phyloP scores from a whole-genome alignment of 768 basidiomycete species.

The Asterophora lycoperdoides region DNA sequence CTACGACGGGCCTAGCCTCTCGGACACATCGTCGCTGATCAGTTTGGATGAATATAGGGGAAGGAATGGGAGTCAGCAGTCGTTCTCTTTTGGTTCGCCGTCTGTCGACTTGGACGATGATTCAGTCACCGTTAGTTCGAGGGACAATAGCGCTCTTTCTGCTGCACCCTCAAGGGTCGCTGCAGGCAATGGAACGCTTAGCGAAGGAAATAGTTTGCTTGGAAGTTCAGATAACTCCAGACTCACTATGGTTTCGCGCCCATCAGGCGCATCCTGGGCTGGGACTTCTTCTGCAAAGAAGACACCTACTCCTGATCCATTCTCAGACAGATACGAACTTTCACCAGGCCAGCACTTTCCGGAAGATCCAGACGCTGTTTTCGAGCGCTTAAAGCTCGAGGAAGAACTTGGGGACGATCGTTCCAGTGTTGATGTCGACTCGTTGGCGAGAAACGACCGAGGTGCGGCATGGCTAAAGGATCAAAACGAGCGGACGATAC shows the following conservation, averaged over 20 bases:
- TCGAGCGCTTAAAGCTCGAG: slow-evolving; percentile 52
- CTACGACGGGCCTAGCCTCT: slow-evolving; percentile 88
- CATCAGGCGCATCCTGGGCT: background rate
- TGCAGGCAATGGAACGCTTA: slow-evolving; percentile 6
- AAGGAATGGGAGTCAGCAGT: slow-evolving; percentile 54
- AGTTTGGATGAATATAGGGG: slow-evolving; percentile 71
- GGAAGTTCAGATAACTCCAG: slow-evolving; percentile 5
- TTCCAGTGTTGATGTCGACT: slow-evolving; percentile 39
- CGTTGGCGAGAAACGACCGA: slow-evolving; percentile 54
- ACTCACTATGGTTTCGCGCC: slow-evolving; percentile 12
- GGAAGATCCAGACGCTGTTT: slow-evolving; percentile 43
- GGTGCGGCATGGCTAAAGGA: slow-evolving; percentile 81
- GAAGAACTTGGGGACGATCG: slow-evolving; percentile 39
- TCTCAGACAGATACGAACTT: slow-evolving; percentile 26
- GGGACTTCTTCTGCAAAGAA: background rate
- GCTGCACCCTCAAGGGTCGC: slow-evolving; percentile 10
- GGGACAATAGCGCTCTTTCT: slow-evolving; percentile 43
- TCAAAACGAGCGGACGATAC: slow-evolving; percentile 65
- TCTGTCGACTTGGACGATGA: slow-evolving; percentile 61
- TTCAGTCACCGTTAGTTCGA: slow-evolving; percentile 70
- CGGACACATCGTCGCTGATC: slow-evolving; percentile 79
- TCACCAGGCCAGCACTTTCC: slow-evolving; percentile 29
- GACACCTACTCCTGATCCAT: slow-evolving; percentile 14
- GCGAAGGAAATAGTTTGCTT: slow-evolving; percentile 1
- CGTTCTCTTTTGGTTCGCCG: slow-evolving; percentile 45